A percentile compares a stretch with the other conserved stretches of the same genome.
phyloP scores from a whole-genome alignment of 257 asterid species.

The Cynanchum wilfordii region DNA sequence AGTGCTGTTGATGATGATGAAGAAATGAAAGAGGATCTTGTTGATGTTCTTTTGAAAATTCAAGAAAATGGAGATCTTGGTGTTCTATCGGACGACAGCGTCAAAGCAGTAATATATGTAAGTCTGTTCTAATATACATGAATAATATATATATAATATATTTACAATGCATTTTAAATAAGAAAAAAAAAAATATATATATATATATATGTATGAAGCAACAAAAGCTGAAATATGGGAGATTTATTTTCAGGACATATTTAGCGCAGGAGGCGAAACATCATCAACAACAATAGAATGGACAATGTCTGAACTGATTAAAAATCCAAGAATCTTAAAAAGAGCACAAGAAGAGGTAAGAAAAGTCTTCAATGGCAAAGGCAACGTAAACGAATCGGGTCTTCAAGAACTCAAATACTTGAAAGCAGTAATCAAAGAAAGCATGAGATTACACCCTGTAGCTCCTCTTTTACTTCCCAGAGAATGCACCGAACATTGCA shows the following conservation, averaged over 20 bases:
- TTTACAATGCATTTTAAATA: too few species aligned
- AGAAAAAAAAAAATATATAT: too few species aligned
- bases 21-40: neutral
- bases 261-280: constrained; percentile 17
- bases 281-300: constrained; percentile 8
- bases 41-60: neutral
- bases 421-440: constrained; percentile 15
- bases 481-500: constrained; percentile 6
- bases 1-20: neutral
- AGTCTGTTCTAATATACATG: neutral
- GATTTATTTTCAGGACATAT: neutral
- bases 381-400: neutral
- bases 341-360: constrained; percentile 18
- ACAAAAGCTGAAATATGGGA: too few species aligned
- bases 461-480: constrained; percentile 14
- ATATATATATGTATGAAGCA: too few species aligned
- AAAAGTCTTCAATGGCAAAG: neutral
- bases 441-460: constrained; percentile 13
- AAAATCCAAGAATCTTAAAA: neutral
- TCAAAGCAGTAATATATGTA: constrained; percentile 15
- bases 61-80: neutral
- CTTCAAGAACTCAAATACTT: constrained; percentile 11
- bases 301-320: constrained; percentile 18
- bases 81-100: neutral
- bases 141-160: too few species aligned